Percentiles rank a stretch among this genome's conserved stretches.
phyloP scores from a whole-genome alignment of 1,284 basidiomycete species.

The Cutaneotrichosporon curvatum region DNA sequence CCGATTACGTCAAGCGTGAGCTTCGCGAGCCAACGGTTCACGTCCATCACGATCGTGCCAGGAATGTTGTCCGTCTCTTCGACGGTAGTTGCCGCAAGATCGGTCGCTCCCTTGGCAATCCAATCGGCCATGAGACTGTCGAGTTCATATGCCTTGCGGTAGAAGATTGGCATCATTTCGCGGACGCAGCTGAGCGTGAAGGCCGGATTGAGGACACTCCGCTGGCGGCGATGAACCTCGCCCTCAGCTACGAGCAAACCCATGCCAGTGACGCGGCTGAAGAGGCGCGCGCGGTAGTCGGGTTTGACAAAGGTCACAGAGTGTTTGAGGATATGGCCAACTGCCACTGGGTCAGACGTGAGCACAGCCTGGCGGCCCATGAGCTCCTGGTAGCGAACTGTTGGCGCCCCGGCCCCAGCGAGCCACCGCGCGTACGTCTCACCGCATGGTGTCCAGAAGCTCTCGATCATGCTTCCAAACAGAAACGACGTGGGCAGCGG shows the following conservation, averaged over 20 bases:
- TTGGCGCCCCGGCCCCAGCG: constrained; percentile 20
- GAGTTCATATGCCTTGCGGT: constrained; percentile 51
- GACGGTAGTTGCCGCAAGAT: constrained; percentile 7
- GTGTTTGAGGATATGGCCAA: background rate
- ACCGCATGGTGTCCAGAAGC: constrained; percentile 14
- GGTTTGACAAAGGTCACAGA: background rate
- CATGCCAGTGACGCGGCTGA: constrained; percentile 1
- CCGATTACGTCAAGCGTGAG: constrained; percentile 63
- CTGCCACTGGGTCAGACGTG: constrained; percentile 41
- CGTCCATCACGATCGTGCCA: constrained; percentile 47
- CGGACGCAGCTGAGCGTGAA: constrained; percentile 24
- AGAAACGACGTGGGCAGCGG: constrained; percentile 11
- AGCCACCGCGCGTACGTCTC: constrained; percentile 19
- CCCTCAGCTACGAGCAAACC: constrained; percentile 44
- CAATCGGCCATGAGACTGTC: constrained; percentile 11
- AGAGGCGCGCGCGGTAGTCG: background rate
- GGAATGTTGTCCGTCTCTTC: constrained; percentile 12
- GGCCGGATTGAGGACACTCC: constrained; percentile 47
- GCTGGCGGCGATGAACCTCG: constrained; percentile 51
- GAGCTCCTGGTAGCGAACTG: constrained; percentile 19
- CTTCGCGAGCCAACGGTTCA: constrained; percentile 54
- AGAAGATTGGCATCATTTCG: constrained; percentile 56
- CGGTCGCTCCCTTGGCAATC: too few species aligned
- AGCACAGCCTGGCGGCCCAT: constrained; percentile 47
- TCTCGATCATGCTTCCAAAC: constrained; percentile 16